phyloP scores from a whole-genome alignment of 495 filamentous ascomycete genomes.

The Podospora comata region DNA sequence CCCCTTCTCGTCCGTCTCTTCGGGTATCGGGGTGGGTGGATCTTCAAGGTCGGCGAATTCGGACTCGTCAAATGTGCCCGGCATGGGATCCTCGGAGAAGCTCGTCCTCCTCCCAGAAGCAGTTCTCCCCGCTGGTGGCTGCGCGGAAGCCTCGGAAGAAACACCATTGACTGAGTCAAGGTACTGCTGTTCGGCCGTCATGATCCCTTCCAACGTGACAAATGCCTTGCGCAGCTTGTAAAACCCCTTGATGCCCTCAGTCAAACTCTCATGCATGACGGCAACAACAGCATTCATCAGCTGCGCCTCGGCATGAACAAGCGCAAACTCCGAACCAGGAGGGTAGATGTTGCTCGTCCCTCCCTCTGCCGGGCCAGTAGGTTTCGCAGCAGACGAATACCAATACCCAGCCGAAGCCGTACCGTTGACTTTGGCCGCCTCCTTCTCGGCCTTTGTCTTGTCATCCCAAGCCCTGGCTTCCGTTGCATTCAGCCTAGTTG shows the following conservation, averaged over 20 bases:
- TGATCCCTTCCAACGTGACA: conserved; percentile 73
- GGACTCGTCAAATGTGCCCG: conserved; percentile 35
- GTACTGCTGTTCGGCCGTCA: conserved; percentile 45
- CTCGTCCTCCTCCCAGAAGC: conserved; percentile 16
- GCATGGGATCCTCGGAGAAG: conserved; percentile 34
- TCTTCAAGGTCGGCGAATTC: conserved; percentile 33
- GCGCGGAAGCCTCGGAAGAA: not conserved
- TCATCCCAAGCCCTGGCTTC: conserved; percentile 76
- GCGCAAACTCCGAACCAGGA: conserved; percentile 77
- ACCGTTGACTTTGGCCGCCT: conserved; percentile 34
- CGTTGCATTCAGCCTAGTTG: conserved; percentile 68
- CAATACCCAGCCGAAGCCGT: conserved; percentile 24
- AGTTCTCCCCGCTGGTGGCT: not conserved
- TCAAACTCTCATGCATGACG: conserved; percentile 88
- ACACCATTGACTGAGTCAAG: conserved; percentile 28
- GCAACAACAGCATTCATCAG: conserved; percentile 86
- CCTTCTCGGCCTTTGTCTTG: conserved; percentile 67
- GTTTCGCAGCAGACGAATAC: conserved; percentile 18
- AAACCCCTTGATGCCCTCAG: conserved; percentile 86
- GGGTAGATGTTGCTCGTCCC: conserved; percentile 57
- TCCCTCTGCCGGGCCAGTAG: conserved; percentile 16
- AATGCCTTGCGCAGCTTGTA: conserved; percentile 92
- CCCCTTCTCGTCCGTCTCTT: conserved; percentile 21
- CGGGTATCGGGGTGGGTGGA: conserved; percentile 8
- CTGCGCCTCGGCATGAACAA: conserved; percentile 72